Evolutionary conservation across 2,329 filamentous ascomycete species (phyloP), one percentile per base, ranked within the genome.

Genomic region (Cercospora sp.): DNA sequence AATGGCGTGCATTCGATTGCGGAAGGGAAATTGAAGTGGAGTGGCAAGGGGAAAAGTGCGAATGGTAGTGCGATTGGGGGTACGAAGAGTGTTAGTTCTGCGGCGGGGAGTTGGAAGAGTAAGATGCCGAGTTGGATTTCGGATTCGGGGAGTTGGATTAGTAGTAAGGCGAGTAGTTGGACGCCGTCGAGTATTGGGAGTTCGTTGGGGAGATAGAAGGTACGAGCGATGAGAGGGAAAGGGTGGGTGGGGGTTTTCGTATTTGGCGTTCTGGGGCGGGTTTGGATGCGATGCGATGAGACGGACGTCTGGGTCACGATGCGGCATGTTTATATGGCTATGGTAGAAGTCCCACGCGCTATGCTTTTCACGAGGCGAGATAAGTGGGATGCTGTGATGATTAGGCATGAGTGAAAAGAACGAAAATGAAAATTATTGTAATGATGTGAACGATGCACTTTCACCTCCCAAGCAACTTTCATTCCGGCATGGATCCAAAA

Each of bases 1-100:
- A 94, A 96, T 77, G 83, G 90, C 36, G 82, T 99, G 65, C 94
- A 96, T 77, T 90, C 89, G 76, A 84, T 96, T 42, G 92, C 95
- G 42, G 94, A 99, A 80, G 94, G 93, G 0, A 89, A 92, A 73
- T 87, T 97, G 72, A 90, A 89, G 78, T 83, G 80, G 78, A 74
- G 70, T 53, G 67, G 69, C 20, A 71, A 70, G 42, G 65, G 63
- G 30, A 67, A 55, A 13, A 36, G 48, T 64, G 7, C 31, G 62
- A 28, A 26, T 9, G 53, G 53, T 18, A 26, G 26, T n/a, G 53
- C 20, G 8, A 36, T 68, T 30, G 67, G 67, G 53, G 62, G 62
- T 23, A 65, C 75, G 73, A 30, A 70, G 76, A 76, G 10, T 63
- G 73, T 64, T 69, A 72, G 53, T 69, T 64, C 68, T 74, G 65